Conservation (phyloP, 2,329 filamentous ascomycete genomes). For the Berkeleyomyces basicola region DNA sequence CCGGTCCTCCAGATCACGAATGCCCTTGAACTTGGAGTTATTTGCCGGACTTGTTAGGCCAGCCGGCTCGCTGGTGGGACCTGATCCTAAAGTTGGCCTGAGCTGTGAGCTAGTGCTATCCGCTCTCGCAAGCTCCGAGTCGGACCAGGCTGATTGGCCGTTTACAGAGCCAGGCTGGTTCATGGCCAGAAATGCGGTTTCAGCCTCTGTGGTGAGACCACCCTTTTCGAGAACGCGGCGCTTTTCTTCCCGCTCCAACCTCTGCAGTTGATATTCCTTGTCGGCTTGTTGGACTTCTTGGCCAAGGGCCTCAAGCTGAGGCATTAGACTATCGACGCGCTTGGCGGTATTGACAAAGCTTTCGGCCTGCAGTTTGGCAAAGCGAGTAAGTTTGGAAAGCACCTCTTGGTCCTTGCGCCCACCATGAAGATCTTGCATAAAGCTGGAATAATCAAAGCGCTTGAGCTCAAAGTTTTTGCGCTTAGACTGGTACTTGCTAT, state of each 20-base stretch:
- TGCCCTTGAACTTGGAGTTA: conserved; percentile 62
- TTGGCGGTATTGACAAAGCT: conserved; percentile 70
- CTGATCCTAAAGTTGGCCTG: conserved; percentile 23
- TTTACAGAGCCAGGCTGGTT: conserved; percentile 47
- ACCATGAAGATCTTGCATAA: conserved; percentile 97
- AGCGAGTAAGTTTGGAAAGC: conserved; percentile 82
- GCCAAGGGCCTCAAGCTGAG: conserved; percentile 76
- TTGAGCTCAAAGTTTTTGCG: conserved; percentile 90
- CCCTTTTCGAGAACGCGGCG: conserved; percentile 78
- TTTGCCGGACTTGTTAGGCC: conserved; percentile 32
- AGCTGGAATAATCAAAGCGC: conserved; percentile 95
- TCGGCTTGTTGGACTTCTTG: conserved; percentile 83
- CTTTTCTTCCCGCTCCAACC: conserved; percentile 92
- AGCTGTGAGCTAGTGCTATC: conserved; percentile 60
- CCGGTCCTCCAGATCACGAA: conserved; percentile 80
- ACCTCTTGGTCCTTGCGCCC: conserved; percentile 98
- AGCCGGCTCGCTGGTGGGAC: conserved; percentile 1
- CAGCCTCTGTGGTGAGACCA: conserved; percentile 12
- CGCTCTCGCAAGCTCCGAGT: conserved; percentile 53
- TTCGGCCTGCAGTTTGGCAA: conserved; percentile 76
- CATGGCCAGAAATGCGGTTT: neutral
- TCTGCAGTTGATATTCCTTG: conserved; percentile 90
- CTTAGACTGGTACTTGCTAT: conserved; percentile 91
- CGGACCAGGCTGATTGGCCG: conserved; percentile 33
- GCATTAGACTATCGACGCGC: conserved; percentile 72